phyloP scores from a whole-genome alignment of 371 early-diverging fungal genomes.

The Rhizopus stolonifer region DNA sequence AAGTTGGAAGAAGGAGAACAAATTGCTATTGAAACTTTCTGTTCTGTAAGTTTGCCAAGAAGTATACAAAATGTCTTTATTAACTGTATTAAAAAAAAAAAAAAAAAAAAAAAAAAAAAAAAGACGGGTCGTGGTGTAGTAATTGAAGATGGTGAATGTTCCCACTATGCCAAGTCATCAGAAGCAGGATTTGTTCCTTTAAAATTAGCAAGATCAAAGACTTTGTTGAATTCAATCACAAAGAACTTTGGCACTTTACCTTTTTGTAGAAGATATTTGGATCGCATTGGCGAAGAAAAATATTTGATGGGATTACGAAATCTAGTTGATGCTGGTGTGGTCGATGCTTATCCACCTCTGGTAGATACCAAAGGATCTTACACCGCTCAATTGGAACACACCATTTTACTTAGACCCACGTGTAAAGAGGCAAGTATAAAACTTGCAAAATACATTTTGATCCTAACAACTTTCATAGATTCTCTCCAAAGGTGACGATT shows the following conservation, averaged over 20 bases:
- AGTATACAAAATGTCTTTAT: too few species aligned
- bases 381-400: constrained; percentile 99
- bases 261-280: constrained; percentile 97
- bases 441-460: not conserved
- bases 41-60: constrained; percentile 66
- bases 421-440: constrained; percentile 73
- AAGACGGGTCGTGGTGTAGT: constrained; percentile 96
- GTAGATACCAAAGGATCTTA: constrained; percentile 88
- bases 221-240: constrained; percentile 85
- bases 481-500: constrained; percentile 54
- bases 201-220: constrained; percentile 84
- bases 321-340: constrained; percentile 85
- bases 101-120: too few species aligned
- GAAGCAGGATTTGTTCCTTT: constrained; percentile 69
- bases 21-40: constrained; percentile 99
- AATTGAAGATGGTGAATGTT: constrained; percentile 91
- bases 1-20: constrained; percentile 98
- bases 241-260: constrained; percentile 96
- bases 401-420: constrained; percentile 88
- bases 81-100: too few species aligned
- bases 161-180: constrained; percentile 86
- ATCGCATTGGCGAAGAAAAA: constrained; percentile 87
- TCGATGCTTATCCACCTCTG: constrained; percentile 95
- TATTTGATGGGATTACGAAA: constrained; percentile 84
- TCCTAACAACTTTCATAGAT: constrained; percentile 26